Conservation (phyloP, 2,329 filamentous ascomycete genomes). For the Colletotrichum chlorophyti region DNA sequence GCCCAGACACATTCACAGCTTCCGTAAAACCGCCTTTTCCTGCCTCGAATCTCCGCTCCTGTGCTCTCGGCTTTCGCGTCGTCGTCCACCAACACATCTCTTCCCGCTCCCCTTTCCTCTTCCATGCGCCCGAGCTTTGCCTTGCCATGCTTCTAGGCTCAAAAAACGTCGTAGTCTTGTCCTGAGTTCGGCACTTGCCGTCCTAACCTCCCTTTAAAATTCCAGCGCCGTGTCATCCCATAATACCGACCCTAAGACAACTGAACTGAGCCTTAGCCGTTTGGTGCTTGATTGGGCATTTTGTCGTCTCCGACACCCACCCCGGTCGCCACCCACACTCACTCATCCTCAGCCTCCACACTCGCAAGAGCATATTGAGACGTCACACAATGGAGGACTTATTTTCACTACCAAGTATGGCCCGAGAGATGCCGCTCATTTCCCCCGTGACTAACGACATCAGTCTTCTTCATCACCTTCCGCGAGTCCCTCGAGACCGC, state of each 20-base stretch:
- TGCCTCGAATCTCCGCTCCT: background rate
- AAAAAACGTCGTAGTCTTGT: background rate
- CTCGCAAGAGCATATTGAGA: background rate
- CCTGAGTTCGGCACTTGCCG: too few species aligned
- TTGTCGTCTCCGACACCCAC: background rate
- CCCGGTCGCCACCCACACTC: constrained; percentile 3
- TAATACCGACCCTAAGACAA: too few species aligned
- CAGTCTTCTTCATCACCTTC: constrained; percentile 75
- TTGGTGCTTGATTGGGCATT: background rate
- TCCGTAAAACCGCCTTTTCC: background rate
- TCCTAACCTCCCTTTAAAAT: background rate
- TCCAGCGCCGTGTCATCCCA: background rate
- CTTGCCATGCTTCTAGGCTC: background rate
- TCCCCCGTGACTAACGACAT: background rate
- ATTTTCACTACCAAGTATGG: constrained; percentile 29
- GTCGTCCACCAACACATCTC: background rate
- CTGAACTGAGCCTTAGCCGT: background rate
- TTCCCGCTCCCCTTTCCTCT: too few species aligned
- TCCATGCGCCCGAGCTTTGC: too few species aligned
- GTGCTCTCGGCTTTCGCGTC: background rate
- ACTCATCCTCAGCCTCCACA: background rate
- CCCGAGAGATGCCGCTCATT: background rate
- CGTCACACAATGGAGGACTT: constrained; percentile 26
- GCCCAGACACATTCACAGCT: too few species aligned
- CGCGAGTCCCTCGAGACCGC: constrained; percentile 70